Evolutionary conservation across 2,329 filamentous ascomycete species (phyloP), one percentile per base, ranked within the genome.

Genomic region (Bipolaris gigantea): DNA sequence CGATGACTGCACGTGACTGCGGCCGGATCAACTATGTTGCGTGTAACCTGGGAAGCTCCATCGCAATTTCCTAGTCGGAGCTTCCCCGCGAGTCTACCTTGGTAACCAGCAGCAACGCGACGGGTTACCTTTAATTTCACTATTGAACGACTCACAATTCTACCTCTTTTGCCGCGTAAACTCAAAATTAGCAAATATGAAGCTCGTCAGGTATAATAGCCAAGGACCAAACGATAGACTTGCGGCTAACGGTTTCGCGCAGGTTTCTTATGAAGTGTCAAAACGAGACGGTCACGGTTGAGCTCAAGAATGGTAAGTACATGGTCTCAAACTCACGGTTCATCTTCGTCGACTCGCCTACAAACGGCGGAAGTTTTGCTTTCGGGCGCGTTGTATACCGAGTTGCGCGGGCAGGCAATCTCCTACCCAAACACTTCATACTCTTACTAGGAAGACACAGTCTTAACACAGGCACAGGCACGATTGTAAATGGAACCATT

Each of bases 201-300:
- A 73, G 70, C 71, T 73, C 52, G 71, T 73, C 56, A 68, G 71
- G 71, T 73, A 45, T 41, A 61, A 47, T 44, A 32, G 38, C 25
- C 41, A 23, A 32, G 21, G 10, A 40, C 15, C 11, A 23, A 32
- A 38, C 13, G 3, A 33, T 23, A 43, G 18, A 44, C 38, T 33
- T 30, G 32, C 46, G 59, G 56, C 66, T 72, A 64, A 71, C 53
- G 43, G 43, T 38, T 56, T 53, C 44, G 44, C 42, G 48, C 58
- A 97, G 94, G 76, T 99, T 99, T 77, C 83, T 99, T 68, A 97
- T 97, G 93, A 99, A 99, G 83, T 97, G 93, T 78, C 87, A 90
- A 77, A 97, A 97, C 78, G 94, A 99, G 81, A 96, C 94, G 70
- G 94, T 97, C 70, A 97, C 93, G 40, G 90, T 99, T 76, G 94